These are phyloP conservation scores for Sungouiozyma ichnusensis DNA, from an alignment of 805 yeast species.

Conservation along the genomic window DNA sequence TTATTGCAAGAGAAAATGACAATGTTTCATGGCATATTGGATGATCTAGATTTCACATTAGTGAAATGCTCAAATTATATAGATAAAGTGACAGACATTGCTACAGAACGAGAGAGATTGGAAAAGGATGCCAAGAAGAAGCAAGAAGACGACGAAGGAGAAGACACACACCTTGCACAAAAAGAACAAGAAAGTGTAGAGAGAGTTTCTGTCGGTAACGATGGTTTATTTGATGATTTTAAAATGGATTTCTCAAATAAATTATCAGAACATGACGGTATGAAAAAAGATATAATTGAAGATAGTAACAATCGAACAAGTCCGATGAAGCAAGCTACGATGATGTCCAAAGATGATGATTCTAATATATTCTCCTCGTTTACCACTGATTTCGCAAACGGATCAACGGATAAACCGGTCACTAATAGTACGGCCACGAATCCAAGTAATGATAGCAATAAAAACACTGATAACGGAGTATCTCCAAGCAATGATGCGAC, in stretches of 20 bases:
- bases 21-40: constrained; percentile 23
- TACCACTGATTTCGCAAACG: constrained; percentile 1
- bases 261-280: constrained; percentile 1
- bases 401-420: not conserved
- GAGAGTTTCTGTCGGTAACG: not conserved
- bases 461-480: constrained; percentile 1
- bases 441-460: constrained; percentile 2
- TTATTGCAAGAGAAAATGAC: constrained; percentile 20
- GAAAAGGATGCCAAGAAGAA: constrained; percentile 18
- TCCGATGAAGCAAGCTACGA: not conserved
- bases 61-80: constrained; percentile 21
- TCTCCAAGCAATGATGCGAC: not conserved
- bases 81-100: constrained; percentile 18
- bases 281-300: constrained; percentile 1
- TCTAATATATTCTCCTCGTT: not conserved
- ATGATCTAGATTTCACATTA: constrained; percentile 24
- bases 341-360: not conserved
- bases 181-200: constrained; percentile 8
- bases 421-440: not conserved
- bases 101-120: constrained; percentile 25
- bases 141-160: constrained; percentile 6
- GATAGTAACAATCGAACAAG: constrained; percentile 2
- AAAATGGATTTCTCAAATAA: not conserved
- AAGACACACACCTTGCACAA: constrained; percentile 4
- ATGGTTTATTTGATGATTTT: not conserved